Base-by-base conservation (phyloP, 2,329 filamentous ascomycete genomes). In the Sphaerulina populicola region DNA sequence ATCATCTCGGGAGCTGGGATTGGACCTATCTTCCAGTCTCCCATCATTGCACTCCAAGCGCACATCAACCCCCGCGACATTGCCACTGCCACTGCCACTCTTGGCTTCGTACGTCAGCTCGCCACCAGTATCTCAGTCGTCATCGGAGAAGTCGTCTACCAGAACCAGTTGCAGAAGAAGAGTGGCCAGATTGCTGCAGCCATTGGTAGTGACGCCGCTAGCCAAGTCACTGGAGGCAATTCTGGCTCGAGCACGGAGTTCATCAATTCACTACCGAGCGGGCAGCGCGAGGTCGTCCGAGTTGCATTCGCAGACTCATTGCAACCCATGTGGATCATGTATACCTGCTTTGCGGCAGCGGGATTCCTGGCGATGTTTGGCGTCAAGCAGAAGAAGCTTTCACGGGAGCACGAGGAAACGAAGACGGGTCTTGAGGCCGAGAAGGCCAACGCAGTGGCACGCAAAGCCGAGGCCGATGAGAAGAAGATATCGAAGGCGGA, bases 141-240 rank as follows among this genome's bases (percentile, higher is more conserved):
- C 1, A 74, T 89, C 36, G 86, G 86, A 21, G 81, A 84, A n/a
- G 84, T 88, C 41, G 77, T 90, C 35, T 89, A 90, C 70, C 82
- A 88, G 68, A 89, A 90, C 64, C 71, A 77, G 53, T 86, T 88
- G 81, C 69, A 79, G 57, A 72, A 71, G 42, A 77, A 80, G 58
- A 72, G 75, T 27, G 62, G 69, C 3, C 62, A 63, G 7, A 73
- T 86, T 29, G 66, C 69, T 18, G 60, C 68, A 29, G 67, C 75
- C 3, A 72, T 86, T 0, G 77, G 77, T 0, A 68, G 71, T 0
- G 62, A 76, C 2, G 68, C 75, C 1, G 80, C 80, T 0, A 59
- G 65, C 3, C 61, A 71, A 21, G 74, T 87, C 5, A 75, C 78
- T 3, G 81, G 82, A n/a, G 69, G 72, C 57, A 74, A 76, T 51